phyloP scores from a whole-genome alignment of 306 rosid genomes.

The Glycyrrhiza uralensis region DNA sequence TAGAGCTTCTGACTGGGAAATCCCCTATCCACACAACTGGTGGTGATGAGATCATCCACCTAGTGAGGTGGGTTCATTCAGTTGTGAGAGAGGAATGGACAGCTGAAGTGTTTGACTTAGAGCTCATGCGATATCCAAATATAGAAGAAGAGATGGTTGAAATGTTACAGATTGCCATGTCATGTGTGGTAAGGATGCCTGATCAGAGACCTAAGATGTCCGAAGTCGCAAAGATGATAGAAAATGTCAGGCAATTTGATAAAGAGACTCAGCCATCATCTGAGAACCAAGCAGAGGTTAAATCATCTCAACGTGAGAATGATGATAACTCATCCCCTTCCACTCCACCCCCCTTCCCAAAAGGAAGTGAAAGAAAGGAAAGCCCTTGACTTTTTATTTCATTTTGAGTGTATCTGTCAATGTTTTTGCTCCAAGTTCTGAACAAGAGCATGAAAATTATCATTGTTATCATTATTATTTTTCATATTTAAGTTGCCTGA shows the following conservation, averaged over 20 bases:
- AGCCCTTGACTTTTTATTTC: conserved; percentile 17
- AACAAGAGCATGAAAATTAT: conserved; percentile 22
- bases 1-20: conserved; percentile 85
- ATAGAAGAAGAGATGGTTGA: conserved; percentile 98
- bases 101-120: conserved; percentile 87
- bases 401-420: conserved; percentile 29
- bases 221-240: conserved; percentile 75
- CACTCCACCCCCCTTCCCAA: conserved; percentile 18
- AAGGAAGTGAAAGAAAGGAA: conserved; percentile 21
- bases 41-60: conserved; percentile 84
- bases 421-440: conserved; percentile 21
- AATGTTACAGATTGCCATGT: conserved; percentile 85
- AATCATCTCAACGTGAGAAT: conserved; percentile 7
- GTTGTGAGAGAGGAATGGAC: conserved; percentile 97
- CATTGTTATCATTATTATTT: not conserved
- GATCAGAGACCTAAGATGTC: conserved; percentile 82
- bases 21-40: conserved; percentile 86
- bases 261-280: conserved; percentile 41
- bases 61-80: conserved; percentile 96
- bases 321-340: conserved; percentile 10
- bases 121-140: conserved; percentile 76
- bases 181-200: conserved; percentile 85
- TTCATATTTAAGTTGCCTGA: conserved; percentile 9
- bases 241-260: conserved; percentile 58
- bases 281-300: conserved; percentile 43